Evolutionary conservation across 208 protist species (phyloP).

Genomic region (Porcisia hertigi): DNA sequence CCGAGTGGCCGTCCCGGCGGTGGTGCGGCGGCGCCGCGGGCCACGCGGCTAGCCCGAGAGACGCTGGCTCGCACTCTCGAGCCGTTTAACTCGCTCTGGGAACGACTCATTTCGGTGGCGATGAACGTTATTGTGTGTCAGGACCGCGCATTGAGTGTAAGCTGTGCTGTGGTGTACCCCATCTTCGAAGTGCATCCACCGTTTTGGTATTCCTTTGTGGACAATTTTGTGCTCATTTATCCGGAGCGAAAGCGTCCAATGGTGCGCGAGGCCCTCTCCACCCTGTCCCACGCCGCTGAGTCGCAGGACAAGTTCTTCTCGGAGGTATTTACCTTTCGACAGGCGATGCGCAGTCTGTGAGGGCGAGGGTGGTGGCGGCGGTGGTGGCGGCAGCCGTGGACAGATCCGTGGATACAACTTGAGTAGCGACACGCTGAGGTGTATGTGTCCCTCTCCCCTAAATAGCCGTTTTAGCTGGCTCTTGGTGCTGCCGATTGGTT

Average conservation of each 20-base stretch:
- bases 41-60: slow-evolving; percentile 39
- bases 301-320: slow-evolving; percentile 82
- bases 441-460: background rate
- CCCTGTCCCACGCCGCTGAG: slow-evolving; percentile 59
- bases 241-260: slow-evolving; percentile 59
- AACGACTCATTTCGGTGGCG: slow-evolving; percentile 62
- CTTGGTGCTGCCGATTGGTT: background rate
- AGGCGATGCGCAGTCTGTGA: slow-evolving; percentile 63
- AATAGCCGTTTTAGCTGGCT: background rate
- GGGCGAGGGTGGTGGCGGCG: slow-evolving; percentile 1
- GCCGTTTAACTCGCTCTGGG: slow-evolving; percentile 70
- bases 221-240: slow-evolving; percentile 66
- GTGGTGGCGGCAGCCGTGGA: background rate
- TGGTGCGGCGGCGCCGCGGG: slow-evolving; percentile 19
- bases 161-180: slow-evolving; percentile 73
- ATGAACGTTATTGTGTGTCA: slow-evolving; percentile 88
- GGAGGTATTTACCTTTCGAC: slow-evolving; percentile 78
- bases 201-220: slow-evolving; percentile 81
- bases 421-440: background rate
- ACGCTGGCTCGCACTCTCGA: slow-evolving; percentile 61
- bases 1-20: slow-evolving; percentile 12
- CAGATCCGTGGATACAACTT: background rate
- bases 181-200: slow-evolving; percentile 85
- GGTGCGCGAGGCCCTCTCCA: slow-evolving; percentile 70
- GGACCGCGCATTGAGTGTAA: slow-evolving; percentile 71